Evolutionary conservation across 768 basidiomycete genomes (phyloP).

Genomic region (Austroboletus eburneus): DNA sequence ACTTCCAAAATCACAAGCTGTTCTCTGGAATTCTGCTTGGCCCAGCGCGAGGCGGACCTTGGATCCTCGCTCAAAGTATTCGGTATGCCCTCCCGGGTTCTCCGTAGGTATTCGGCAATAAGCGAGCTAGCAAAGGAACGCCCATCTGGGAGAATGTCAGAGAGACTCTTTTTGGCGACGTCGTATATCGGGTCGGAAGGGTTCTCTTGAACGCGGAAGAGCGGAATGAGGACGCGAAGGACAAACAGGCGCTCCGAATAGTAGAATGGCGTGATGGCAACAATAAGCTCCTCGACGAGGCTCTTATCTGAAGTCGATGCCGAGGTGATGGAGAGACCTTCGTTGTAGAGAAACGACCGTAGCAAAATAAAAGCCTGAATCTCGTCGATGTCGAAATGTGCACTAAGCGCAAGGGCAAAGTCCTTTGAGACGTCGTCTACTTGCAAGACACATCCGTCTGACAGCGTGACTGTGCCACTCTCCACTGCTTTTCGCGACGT

Average conservation of each 20-base stretch:
- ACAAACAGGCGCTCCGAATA: constrained; percentile 73
- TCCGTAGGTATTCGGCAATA: constrained; percentile 54
- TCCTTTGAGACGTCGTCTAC: constrained; percentile 71
- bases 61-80: constrained; percentile 46
- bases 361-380: constrained; percentile 72
- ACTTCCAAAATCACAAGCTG: constrained; percentile 82
- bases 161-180: constrained; percentile 51
- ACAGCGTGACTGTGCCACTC: constrained; percentile 62
- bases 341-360: constrained; percentile 74
- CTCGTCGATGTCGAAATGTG: constrained; percentile 72
- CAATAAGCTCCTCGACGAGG: constrained; percentile 38
- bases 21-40: constrained; percentile 70
- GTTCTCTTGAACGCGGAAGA: constrained; percentile 70
- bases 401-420: constrained; percentile 67
- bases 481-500: constrained; percentile 65
- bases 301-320: constrained; percentile 41
- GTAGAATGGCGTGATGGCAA: constrained; percentile 77
- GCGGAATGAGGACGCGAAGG: constrained; percentile 64
- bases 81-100: constrained; percentile 48
- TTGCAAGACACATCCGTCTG: constrained; percentile 56
- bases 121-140: constrained; percentile 57
- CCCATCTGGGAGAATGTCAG: constrained; percentile 60
- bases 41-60: constrained; percentile 58
- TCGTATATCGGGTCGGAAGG: constrained; percentile 48
- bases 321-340: constrained; percentile 55